phyloP scores from a whole-genome alignment of 2,329 filamentous ascomycete genomes.

The Chaetomium olivaceum region DNA sequence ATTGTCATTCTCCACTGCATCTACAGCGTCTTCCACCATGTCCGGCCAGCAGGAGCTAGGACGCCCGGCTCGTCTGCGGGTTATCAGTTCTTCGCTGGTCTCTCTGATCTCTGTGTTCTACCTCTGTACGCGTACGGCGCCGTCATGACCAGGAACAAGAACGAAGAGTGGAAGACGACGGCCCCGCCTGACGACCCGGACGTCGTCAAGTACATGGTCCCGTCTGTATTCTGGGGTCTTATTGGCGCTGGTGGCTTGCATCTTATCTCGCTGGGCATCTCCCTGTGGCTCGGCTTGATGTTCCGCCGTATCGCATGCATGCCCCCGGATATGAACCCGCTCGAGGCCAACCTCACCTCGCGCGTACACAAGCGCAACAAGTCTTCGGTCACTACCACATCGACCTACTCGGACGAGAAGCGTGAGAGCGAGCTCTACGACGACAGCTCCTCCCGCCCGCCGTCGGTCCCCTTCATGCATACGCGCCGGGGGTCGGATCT shows the following conservation, averaged over 20 bases:
- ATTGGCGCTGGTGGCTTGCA: slow-evolving; percentile 68
- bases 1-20: slow-evolving; percentile 68
- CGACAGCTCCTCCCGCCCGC: slow-evolving; percentile 49
- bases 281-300: slow-evolving; percentile 71
- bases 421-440: slow-evolving; percentile 49
- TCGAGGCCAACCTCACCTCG: slow-evolving; percentile 82
- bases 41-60: slow-evolving; percentile 67
- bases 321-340: slow-evolving; percentile 92
- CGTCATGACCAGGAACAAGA: slow-evolving; percentile 47
- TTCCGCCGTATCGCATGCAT: slow-evolving; percentile 81
- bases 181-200: slow-evolving; percentile 39
- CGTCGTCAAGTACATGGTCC: slow-evolving; percentile 60
- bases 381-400: slow-evolving; percentile 53
- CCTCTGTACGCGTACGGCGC: slow-evolving; percentile 60
- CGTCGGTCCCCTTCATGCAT: slow-evolving; percentile 75
- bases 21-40: slow-evolving; percentile 81
- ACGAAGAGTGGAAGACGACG: slow-evolving; percentile 66
- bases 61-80: slow-evolving; percentile 80
- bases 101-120: slow-evolving; percentile 64
- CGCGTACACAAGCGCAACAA: slow-evolving; percentile 75
- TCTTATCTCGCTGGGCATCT: slow-evolving; percentile 66
- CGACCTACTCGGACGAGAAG: slow-evolving; percentile 56
- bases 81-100: slow-evolving; percentile 81
- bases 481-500: slow-evolving; percentile 65
- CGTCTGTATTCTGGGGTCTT: slow-evolving; percentile 68